phyloP scores from a whole-genome alignment of 371 early-diverging fungal genomes.

The Entomophthora muscae region DNA sequence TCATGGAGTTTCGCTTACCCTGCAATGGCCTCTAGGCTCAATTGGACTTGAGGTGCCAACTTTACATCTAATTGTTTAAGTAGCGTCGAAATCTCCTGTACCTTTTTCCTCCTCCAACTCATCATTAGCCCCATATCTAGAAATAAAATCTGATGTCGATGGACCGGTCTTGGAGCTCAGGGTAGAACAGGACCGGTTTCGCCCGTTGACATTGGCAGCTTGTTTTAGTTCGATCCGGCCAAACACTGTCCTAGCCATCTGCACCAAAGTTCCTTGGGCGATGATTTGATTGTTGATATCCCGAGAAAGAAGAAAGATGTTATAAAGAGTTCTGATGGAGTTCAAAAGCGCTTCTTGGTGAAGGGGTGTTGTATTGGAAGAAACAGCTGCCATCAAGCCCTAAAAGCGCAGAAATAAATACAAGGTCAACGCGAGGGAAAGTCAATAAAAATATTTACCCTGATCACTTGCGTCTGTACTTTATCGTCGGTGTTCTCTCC shows the following conservation, averaged over 20 bases:
- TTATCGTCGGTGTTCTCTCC: slow-evolving; percentile 58
- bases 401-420: slow-evolving; percentile 14
- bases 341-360: slow-evolving; percentile 62
- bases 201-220: neutral
- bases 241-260: slow-evolving; percentile 80
- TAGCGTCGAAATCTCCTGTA: neutral
- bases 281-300: slow-evolving; percentile 62
- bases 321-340: slow-evolving; percentile 53
- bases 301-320: slow-evolving; percentile 48
- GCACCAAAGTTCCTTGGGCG: slow-evolving; percentile 71
- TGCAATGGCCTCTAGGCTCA: slow-evolving; percentile 7
- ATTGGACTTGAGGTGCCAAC: neutral
- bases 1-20: neutral
- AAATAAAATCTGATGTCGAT: neutral
- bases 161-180: neutral
- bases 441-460: slow-evolving; percentile 18
- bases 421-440: neutral
- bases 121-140: neutral
- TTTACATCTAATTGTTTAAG: neutral
- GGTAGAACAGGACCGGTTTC: neutral
- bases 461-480: slow-evolving; percentile 54
- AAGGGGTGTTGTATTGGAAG: slow-evolving; percentile 39
- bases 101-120: neutral
- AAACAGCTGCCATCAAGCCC: slow-evolving; percentile 70
- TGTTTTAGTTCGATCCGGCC: slow-evolving; percentile 20